Conservation (phyloP, 352 stramenopile genomes). For the Discostella stelligera region DNA sequence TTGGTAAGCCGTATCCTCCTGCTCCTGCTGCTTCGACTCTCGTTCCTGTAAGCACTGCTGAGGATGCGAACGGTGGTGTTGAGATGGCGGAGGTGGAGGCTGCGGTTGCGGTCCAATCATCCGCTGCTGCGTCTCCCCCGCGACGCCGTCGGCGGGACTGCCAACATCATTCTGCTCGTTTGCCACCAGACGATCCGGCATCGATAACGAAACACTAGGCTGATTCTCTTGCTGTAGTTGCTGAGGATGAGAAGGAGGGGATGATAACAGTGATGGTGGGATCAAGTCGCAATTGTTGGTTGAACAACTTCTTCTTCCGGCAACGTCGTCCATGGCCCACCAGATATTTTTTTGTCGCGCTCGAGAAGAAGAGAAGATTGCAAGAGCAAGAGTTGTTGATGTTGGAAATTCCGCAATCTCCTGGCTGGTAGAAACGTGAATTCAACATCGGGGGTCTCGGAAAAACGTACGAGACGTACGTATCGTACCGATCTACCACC, state of each 20-base stretch:
- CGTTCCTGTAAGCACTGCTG: neutral
- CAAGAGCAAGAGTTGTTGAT: too few species aligned
- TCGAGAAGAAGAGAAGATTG: neutral
- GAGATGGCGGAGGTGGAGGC: neutral
- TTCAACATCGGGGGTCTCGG: too few species aligned
- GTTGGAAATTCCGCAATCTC: neutral
- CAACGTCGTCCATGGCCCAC: neutral
- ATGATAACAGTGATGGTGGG: neutral
- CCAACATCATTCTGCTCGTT: neutral
- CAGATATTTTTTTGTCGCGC: neutral
- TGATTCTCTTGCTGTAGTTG: neutral
- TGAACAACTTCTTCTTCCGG: neutral
- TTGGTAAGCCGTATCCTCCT: neutral
- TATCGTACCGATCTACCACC: too few species aligned
- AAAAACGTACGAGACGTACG: too few species aligned
- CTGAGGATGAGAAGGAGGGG: neutral
- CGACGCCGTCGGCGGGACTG: neutral
- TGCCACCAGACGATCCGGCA: neutral
- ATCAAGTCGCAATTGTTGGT: neutral
- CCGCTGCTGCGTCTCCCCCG: neutral
- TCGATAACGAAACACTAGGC: neutral
- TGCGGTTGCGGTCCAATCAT: slow-evolving; percentile 12
- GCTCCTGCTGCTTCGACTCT: slow-evolving; percentile 11
- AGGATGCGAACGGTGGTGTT: slow-evolving; percentile 7
- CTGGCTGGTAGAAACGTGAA: neutral